Percentiles rank a stretch among this genome's conserved stretches.
phyloP scores from a whole-genome alignment of 2,329 filamentous ascomycete species.

The Aspergillus puulaauensis region DNA sequence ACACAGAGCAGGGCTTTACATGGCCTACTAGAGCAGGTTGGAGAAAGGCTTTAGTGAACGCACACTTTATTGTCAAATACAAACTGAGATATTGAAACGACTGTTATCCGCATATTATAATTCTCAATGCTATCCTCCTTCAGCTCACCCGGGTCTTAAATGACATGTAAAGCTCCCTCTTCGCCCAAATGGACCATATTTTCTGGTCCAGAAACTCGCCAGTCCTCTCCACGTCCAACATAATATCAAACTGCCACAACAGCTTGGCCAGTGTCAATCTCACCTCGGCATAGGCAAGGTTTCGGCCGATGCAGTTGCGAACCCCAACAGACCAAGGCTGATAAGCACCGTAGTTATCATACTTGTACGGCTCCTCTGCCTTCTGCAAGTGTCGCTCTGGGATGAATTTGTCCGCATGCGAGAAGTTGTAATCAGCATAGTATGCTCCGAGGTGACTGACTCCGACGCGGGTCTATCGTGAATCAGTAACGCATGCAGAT shows the following conservation, averaged over 20 bases:
- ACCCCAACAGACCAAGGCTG: conserved; percentile 52
- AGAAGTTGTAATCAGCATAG: conserved; percentile 45
- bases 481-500: not conserved
- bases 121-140: not conserved
- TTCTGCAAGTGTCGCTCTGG: conserved; percentile 49
- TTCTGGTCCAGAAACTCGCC: conserved; percentile 40
- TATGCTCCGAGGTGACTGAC: conserved; percentile 47
- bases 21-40: not conserved
- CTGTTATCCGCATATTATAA: no score
- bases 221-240: conserved; percentile 34
- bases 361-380: conserved; percentile 30
- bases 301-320: conserved; percentile 51
- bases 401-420: conserved; percentile 43
- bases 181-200: conserved; percentile 4
- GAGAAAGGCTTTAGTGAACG: not conserved
- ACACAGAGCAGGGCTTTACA: not conserved
- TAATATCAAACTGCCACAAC: conserved; percentile 51
- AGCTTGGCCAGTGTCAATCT: conserved; percentile 48
- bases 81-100: not conserved
- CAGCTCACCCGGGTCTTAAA: not conserved
- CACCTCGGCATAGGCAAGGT: conserved; percentile 52
- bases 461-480: conserved; percentile 39
- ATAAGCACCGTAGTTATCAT: conserved; percentile 45
- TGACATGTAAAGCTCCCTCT: not conserved
- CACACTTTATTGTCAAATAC: no score